Conservation (phyloP, 2,329 filamentous ascomycete species). For the Fulvia fulva region DNA sequence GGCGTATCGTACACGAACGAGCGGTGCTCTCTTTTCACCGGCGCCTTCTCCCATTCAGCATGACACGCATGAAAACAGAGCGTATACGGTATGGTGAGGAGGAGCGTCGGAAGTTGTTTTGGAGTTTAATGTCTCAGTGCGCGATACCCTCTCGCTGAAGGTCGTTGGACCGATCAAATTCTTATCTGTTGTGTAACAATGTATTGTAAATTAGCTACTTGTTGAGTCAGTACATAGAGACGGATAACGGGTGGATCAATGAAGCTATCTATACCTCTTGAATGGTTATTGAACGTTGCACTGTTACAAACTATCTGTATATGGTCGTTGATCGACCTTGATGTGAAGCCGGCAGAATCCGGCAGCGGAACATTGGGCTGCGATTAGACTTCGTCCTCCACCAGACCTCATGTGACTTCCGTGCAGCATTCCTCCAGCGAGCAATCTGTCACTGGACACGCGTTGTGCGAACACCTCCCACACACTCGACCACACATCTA, state of each 20-base stretch:
- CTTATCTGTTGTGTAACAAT: not conserved
- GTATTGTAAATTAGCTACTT: not conserved
- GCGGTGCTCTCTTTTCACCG: not conserved
- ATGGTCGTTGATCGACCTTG: not conserved
- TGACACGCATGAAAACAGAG: no score
- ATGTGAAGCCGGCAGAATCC: not conserved
- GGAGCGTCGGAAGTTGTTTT: not conserved
- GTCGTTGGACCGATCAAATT: not conserved
- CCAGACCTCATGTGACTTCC: not conserved
- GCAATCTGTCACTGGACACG: no score
- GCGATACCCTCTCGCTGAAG: not conserved
- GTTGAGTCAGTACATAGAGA: not conserved
- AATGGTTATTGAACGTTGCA: not conserved
- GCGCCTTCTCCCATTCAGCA: not conserved
- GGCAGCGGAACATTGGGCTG: not conserved
- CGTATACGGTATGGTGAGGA: no score
- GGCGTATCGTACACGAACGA: conserved; percentile 1
- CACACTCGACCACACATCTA: not conserved
- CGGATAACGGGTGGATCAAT: not conserved
- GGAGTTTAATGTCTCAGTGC: not conserved
- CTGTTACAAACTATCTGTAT: no score
- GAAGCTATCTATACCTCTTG: not conserved
- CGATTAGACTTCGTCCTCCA: not conserved
- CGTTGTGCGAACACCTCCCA: not conserved
- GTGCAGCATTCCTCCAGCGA: no score